Percentiles rank a stretch among this genome's conserved stretches.
Evolutionary conservation across 1,284 basidiomycete genomes (phyloP).

Genomic region (Puccinia polysora): DNA sequence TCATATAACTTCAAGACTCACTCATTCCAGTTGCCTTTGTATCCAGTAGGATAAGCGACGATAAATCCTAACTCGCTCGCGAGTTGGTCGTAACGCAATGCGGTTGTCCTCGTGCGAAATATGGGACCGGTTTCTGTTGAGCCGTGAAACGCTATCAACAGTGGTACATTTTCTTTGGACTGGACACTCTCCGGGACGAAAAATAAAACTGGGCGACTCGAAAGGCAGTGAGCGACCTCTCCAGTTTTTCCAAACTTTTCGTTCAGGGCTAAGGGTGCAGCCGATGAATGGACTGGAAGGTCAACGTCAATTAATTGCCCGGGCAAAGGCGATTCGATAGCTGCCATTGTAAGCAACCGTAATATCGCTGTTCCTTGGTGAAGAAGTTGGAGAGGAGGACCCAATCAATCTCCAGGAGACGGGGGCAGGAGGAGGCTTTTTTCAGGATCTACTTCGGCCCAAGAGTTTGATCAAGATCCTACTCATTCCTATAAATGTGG

Average conservation of each 20-base stretch:
- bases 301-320: conserved; percentile 20
- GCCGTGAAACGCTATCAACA: conserved; percentile 36
- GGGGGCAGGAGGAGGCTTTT: too few relatives aligned
- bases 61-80: conserved; percentile 21
- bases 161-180: neutral
- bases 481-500: too few relatives aligned
- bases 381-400: too few relatives aligned
- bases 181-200: conserved; percentile 25
- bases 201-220: conserved; percentile 24
- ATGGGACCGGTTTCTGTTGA: conserved; percentile 6
- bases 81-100: conserved; percentile 25
- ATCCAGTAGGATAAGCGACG: conserved; percentile 33
- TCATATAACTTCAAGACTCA: neutral
- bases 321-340: neutral
- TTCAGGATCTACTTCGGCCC: too few relatives aligned
- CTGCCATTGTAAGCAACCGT: too few relatives aligned
- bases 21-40: conserved; percentile 42
- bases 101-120: conserved; percentile 35
- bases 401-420: too few relatives aligned
- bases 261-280: conserved; percentile 6
- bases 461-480: too few relatives aligned
- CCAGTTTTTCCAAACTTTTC: neutral
- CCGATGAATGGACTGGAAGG: conserved; percentile 13
- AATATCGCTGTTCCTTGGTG: too few relatives aligned
- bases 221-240: neutral